Conservation (phyloP, 208 protist genomes). For the Wallacemonas rigidus region DNA sequence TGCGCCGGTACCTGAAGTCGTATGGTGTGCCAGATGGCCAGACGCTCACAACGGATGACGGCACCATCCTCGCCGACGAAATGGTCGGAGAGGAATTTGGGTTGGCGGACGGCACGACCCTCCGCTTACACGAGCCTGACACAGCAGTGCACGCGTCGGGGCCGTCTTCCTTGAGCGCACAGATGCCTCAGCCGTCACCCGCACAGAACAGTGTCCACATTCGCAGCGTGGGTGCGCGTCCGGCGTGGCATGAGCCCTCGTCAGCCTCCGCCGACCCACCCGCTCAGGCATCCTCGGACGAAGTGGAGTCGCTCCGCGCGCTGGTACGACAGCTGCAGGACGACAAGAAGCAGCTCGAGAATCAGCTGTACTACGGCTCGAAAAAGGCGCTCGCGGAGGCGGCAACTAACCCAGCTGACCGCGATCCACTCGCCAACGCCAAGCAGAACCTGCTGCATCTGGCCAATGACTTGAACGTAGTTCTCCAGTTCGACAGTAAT, state of each 20-base stretch:
- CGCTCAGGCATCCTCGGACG: background rate
- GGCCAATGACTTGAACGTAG: slow-evolving; percentile 40
- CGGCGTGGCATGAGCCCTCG: background rate
- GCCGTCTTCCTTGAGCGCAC: too few species aligned
- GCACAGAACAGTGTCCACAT: background rate
- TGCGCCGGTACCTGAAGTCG: slow-evolving; percentile 70
- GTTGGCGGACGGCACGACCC: slow-evolving; percentile 19
- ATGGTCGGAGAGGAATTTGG: slow-evolving; percentile 71
- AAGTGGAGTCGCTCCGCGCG: slow-evolving; percentile 21
- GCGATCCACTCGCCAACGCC: slow-evolving; percentile 48
- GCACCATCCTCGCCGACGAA: slow-evolving; percentile 46
- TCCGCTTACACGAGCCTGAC: background rate
- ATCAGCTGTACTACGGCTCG: slow-evolving; percentile 20
- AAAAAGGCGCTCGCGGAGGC: background rate
- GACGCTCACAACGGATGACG: slow-evolving; percentile 39
- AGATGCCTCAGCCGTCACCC: too few species aligned
- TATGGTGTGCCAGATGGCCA: slow-evolving; percentile 68
- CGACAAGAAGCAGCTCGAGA: slow-evolving; percentile 34
- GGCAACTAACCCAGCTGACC: background rate
- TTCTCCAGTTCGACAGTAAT: slow-evolving; percentile 74
- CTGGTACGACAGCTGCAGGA: slow-evolving; percentile 39
- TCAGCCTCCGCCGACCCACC: background rate
- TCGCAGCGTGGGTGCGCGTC: slow-evolving; percentile 5
- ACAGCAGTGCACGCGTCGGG: background rate
- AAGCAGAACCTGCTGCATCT: slow-evolving; percentile 57